These are phyloP conservation scores for Mortierella sp. DNA, from an alignment of 371 early-diverging fungal species.

Conservation along the genomic window DNA sequence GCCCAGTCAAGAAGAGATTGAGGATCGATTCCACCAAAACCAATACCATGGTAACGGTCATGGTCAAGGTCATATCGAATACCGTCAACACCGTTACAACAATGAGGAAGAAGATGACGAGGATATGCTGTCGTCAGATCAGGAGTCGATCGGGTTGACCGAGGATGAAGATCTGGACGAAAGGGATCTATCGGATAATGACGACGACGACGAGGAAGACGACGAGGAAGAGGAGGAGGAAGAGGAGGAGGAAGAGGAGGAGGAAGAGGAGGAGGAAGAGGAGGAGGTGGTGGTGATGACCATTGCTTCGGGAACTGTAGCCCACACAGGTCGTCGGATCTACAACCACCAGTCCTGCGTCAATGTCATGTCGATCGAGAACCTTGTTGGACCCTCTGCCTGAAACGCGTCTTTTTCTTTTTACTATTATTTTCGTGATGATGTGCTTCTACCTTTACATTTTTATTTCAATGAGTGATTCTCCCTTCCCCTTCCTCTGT, in stretches of 20 bases:
- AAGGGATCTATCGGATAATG: constrained; percentile 18
- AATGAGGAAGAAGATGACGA: constrained; percentile 15
- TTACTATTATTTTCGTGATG: background rate
- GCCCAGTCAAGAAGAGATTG: constrained; percentile 14
- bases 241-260: background rate
- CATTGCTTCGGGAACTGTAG: background rate
- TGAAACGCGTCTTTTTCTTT: background rate
- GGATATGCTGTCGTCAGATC: constrained; percentile 16
- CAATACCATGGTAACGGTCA: background rate
- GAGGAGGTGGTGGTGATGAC: background rate
- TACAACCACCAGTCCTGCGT: constrained; percentile 16
- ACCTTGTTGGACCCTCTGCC: constrained; percentile 39
- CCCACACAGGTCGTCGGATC: background rate
- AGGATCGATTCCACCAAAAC: background rate
- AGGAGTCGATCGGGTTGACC: constrained; percentile 25
- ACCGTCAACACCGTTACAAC: background rate
- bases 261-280: too few relatives aligned
- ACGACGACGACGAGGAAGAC: constrained; percentile 17
- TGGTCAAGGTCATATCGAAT: constrained; percentile 18
- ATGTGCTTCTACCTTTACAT: background rate
- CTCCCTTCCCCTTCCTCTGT: background rate
- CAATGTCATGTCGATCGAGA: constrained; percentile 50
- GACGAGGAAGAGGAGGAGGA: constrained; percentile 10
- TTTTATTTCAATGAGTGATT: background rate
- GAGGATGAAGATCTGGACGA: constrained; percentile 32